Evolutionary conservation across 306 rosid genomes (phyloP), one percentile per base, ranked within the genome.

Genomic region (Psophocarpus tetragonolobus): DNA sequence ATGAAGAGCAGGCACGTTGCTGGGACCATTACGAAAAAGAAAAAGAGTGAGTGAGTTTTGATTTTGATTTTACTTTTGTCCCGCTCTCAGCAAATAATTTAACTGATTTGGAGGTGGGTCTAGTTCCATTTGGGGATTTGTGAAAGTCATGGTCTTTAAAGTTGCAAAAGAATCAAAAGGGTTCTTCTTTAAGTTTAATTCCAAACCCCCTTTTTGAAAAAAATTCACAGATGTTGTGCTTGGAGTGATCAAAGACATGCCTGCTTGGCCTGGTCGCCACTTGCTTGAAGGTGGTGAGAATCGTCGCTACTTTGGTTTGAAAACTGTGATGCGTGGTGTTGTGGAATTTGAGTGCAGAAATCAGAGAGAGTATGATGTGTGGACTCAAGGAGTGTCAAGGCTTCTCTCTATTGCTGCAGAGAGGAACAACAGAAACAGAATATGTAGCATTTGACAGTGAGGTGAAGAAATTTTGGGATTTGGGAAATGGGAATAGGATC

Each of bases 1-100:
- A 96, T 96, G 99, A 96, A 92, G 96, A 96, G 99, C 76, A 91
- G 94, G 82, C 98, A 96, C 76, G 98, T 90, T 83, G 97, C 97
- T 81, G 99, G 99, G 92, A 90, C 99, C 94, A 84, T 96, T 84
- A 92, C 98, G 17, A 96, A 96, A 90, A 96, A 96, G 99, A 96
- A 96, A 91, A 96, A 96, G 97, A 96, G 99, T 96, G 97, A 96
- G 99, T 92, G 75, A 88, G 97, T 20, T 17, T 47, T 50, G 50
- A 44, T 74, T 36, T 60, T 18, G 45, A 9, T 61, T 58, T 15
- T 77, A 57, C 85, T 85, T 80, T 85, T 87, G 78, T 92, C 86
- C 75, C 73, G 64, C 76, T 79, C 87, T 74, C 53, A n/a, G 26
- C 75, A 80, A 70, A 69, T 74, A 71, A 85, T 88, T 86, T 80